Conservation (phyloP, 441 rosid species). For the Adansonia grandidieri region DNA sequence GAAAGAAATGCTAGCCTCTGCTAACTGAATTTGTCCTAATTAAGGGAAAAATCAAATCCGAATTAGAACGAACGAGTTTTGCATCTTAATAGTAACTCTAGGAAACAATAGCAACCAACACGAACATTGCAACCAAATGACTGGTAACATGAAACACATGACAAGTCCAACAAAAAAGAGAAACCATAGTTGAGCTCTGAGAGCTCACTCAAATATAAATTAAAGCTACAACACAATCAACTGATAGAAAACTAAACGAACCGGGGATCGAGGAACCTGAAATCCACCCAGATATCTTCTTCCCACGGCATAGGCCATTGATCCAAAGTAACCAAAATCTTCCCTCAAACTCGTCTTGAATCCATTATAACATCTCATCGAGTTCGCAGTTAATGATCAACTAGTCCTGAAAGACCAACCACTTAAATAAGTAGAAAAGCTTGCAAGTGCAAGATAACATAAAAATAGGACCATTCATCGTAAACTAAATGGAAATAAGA, state of each 20-base stretch:
- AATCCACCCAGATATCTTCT: constrained; percentile 47
- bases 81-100: constrained; percentile 35
- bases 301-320: constrained; percentile 54
- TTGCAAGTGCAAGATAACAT: neutral
- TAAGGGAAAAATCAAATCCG: constrained; percentile 27
- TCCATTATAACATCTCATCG: constrained; percentile 27
- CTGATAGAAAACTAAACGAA: constrained; percentile 43
- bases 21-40: constrained; percentile 36
- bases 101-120: constrained; percentile 28
- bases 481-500: constrained; percentile 11
- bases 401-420: constrained; percentile 32
- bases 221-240: constrained; percentile 33
- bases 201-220: constrained; percentile 41
- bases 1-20: constrained; percentile 29
- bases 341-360: constrained; percentile 39
- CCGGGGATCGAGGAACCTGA: constrained; percentile 65
- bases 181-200: constrained; percentile 38
- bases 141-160: constrained; percentile 31
- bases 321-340: constrained; percentile 42
- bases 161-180: constrained; percentile 32
- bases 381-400: constrained; percentile 29
- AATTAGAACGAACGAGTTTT: constrained; percentile 21
- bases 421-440: neutral
- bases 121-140: constrained; percentile 25
- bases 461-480: neutral